Base-by-base conservation (phyloP, 2,329 filamentous ascomycete species). In the Curvularia lunata region DNA sequence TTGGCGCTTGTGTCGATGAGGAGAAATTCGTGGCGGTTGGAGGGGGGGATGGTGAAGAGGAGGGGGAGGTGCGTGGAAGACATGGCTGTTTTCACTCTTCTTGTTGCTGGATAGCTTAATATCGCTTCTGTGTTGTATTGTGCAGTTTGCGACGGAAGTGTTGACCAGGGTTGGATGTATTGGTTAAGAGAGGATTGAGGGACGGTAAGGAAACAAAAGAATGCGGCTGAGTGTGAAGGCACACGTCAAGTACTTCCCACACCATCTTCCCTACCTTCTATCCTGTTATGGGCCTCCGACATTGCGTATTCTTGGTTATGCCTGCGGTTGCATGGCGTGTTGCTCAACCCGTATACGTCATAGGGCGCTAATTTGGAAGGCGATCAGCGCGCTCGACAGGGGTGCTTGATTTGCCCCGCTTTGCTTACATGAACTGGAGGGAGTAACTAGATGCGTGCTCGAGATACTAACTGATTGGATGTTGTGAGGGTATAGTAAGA, bases 31-130 rank as follows among this genome's bases (percentile, higher is more conserved):
- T 76, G 74, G 23, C 73, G 64, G 63, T 64, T 69, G 10, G 64
- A 67, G 19, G 73, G 73, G 2, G 73, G 69, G 19, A 75, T 52
- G 16, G 72, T 75, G 66, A 76, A 75, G 61, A 76, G 62, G 61
- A 76, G 34, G 28, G 74, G 73, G 43, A 73, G 58, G 16, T 25
- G 25, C 27, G 28, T 61, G 55, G 54, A 48, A 45, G 42, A 46
- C 43, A 46, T 46, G 1, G 9, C 23, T 43, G 5, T n/a, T 27
- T 42, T 16, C 21, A 5, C 40, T 16, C 9, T 16, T 8, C 6
- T 12, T 4, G 10, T 42, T 42, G n/a, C 12, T 25, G 32, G 28
- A 30, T 41, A 4, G 37, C n/a, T 18, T 40, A 4, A 19, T 19
- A 34, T 40, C 8, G 37, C 4, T 12, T 21, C 13, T 23, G 18